A percentile compares a stretch with the other conserved stretches of the same genome.
Conservation (phyloP, 169 alveolate genomes). For the Toxoplasma gondii region DNA sequence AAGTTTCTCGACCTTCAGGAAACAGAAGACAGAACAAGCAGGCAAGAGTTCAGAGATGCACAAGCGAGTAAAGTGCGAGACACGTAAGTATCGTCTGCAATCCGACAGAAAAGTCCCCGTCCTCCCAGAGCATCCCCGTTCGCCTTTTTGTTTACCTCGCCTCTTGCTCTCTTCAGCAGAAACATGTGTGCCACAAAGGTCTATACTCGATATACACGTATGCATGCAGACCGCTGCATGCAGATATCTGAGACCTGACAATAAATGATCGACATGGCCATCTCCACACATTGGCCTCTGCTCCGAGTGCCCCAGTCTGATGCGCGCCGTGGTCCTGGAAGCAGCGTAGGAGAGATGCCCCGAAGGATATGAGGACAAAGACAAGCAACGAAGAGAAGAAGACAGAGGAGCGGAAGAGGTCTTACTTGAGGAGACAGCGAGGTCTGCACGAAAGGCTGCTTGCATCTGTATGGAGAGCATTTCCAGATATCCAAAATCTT, state of each 20-base stretch:
- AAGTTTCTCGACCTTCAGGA: background rate
- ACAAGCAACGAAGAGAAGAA: background rate
- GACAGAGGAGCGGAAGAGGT: background rate
- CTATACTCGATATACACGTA: background rate
- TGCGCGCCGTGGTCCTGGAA: no score
- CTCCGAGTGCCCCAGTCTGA: no score
- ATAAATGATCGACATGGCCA: no score
- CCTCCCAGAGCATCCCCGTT: no score
- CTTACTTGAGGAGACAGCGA: background rate
- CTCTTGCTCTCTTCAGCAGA: no score
- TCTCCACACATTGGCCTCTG: no score
- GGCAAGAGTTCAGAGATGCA: background rate
- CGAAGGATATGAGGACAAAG: background rate
- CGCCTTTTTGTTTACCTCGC: no score
- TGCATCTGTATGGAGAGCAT: conserved; percentile 56
- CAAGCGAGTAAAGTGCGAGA: no score
- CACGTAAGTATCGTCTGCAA: no score
- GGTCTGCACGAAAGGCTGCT: background rate
- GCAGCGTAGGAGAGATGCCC: background rate
- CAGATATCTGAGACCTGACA: no score
- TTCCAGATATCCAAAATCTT: conserved; percentile 44
- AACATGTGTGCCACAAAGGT: no score
- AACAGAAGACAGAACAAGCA: background rate
- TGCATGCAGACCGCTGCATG: background rate
- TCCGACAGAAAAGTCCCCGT: no score